Evolutionary conservation across 1,284 basidiomycete species (phyloP).

Genomic region (Ustilago sp.): DNA sequence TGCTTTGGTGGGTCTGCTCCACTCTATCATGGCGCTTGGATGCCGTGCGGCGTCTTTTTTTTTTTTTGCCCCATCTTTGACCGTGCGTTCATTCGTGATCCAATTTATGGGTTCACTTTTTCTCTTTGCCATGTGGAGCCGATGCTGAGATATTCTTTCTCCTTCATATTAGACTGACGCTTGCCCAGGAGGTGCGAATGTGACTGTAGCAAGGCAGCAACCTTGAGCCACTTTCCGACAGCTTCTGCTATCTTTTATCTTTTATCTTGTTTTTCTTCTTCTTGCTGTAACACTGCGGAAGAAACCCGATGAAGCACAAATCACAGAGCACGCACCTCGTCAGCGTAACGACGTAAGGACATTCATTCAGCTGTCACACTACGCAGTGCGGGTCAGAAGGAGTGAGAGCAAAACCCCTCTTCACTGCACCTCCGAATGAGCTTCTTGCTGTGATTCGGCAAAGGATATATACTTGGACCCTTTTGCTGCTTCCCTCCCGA

Average conservation of each 20-base stretch:
- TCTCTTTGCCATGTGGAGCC: slow-evolving; percentile 6
- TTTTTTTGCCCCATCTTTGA: not conserved
- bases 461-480: slow-evolving; percentile 21
- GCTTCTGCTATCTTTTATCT: slow-evolving; percentile 1
- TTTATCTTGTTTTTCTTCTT: slow-evolving; percentile 3
- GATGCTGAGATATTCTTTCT: not conserved
- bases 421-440: slow-evolving; percentile 6
- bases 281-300: not conserved
- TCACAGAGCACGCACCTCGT: not conserved
- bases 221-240: slow-evolving; percentile 8
- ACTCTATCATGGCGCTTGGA: not conserved
- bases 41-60: not conserved
- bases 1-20: slow-evolving; percentile 2
- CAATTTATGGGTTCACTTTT: no score
- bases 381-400: not conserved
- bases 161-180: slow-evolving; percentile 2
- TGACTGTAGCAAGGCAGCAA: slow-evolving; percentile 26
- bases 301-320: not conserved
- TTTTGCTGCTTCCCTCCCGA: not conserved
- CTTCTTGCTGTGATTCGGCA: slow-evolving; percentile 8
- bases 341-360: not conserved
- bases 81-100: not conserved
- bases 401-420: not conserved
- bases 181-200: slow-evolving; percentile 3
- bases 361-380: slow-evolving; percentile 4